Conservation (phyloP, 2,329 filamentous ascomycete species). For the Neospermospora avenae region DNA sequence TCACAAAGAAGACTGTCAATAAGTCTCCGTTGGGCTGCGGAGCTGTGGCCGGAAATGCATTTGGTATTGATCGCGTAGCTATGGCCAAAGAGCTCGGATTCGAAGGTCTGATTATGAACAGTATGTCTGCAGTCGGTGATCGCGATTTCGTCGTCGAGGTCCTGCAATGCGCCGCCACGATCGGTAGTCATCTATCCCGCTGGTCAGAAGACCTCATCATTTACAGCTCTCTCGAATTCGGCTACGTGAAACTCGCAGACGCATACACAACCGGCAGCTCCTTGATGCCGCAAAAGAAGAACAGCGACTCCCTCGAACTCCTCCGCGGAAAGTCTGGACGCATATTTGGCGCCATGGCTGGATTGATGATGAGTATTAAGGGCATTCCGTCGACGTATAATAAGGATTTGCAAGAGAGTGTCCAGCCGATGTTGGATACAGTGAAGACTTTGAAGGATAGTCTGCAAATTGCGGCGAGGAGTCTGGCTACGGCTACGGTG, state of each 20-base stretch:
- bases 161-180: conserved; percentile 57
- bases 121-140: background rate
- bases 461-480: conserved; percentile 77
- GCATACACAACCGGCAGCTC: conserved; percentile 72
- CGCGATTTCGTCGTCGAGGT: conserved; percentile 79
- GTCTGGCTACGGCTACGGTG: conserved; percentile 69
- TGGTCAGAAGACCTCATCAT: conserved; percentile 87
- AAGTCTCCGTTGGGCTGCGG: conserved; percentile 39
- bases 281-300: conserved; percentile 65
- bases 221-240: conserved; percentile 67
- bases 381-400: conserved; percentile 54
- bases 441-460: conserved; percentile 80
- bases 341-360: conserved; percentile 77
- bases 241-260: conserved; percentile 72
- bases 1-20: conserved; percentile 13
- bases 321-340: conserved; percentile 75
- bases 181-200: background rate
- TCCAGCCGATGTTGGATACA: conserved; percentile 81
- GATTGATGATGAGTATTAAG: conserved; percentile 69
- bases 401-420: conserved; percentile 67
- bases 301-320: conserved; percentile 69
- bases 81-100: conserved; percentile 82
- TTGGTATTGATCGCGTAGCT: conserved; percentile 73
- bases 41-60: conserved; percentile 78
- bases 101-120: conserved; percentile 53